phyloP scores from a whole-genome alignment of 2,329 filamentous ascomycete genomes.

The Hypoxylon sp. region DNA sequence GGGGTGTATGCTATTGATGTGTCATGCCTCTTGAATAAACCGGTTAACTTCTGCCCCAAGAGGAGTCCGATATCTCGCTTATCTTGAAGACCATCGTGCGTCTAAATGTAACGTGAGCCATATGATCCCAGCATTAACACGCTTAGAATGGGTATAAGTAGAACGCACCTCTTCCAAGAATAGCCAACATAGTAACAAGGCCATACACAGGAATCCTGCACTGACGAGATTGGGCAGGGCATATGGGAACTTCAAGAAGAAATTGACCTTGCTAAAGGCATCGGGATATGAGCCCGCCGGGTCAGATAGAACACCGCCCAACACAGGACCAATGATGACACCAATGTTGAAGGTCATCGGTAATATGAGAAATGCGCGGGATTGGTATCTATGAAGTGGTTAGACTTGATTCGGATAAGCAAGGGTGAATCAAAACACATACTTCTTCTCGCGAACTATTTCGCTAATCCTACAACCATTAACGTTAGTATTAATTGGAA shows the following conservation, averaged over 20 bases:
- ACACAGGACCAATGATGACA: conserved; percentile 65
- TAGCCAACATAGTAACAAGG: conserved; percentile 57
- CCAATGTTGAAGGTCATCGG: conserved; percentile 78
- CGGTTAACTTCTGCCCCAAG: conserved; percentile 49
- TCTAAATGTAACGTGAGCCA: conserved; percentile 47
- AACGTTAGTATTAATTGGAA: conserved; percentile 2
- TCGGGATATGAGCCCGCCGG: conserved; percentile 54
- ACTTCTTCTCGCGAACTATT: conserved; percentile 55
- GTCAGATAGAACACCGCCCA: conserved; percentile 58
- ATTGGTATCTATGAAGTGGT: conserved; percentile 49
- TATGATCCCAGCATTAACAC: background rate
- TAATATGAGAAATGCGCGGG: conserved; percentile 54
- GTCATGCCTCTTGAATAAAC: conserved; percentile 40
- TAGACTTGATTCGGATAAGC: conserved; percentile 5
- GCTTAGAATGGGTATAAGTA: background rate
- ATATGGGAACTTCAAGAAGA: conserved; percentile 61
- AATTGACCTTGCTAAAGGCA: conserved; percentile 56
- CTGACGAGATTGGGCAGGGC: conserved; percentile 64
- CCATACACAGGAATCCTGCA: conserved; percentile 55
- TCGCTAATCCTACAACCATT: conserved; percentile 52
- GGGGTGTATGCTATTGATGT: conserved; percentile 46
- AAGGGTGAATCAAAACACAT: conserved; percentile 5
- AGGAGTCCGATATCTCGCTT: conserved; percentile 54
- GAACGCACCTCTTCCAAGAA: conserved; percentile 59
- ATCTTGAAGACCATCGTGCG: conserved; percentile 56